These are phyloP conservation scores for Ceratocystis albifundus DNA, from an alignment of 2,329 filamentous ascomycete species.

Conservation along the genomic window DNA sequence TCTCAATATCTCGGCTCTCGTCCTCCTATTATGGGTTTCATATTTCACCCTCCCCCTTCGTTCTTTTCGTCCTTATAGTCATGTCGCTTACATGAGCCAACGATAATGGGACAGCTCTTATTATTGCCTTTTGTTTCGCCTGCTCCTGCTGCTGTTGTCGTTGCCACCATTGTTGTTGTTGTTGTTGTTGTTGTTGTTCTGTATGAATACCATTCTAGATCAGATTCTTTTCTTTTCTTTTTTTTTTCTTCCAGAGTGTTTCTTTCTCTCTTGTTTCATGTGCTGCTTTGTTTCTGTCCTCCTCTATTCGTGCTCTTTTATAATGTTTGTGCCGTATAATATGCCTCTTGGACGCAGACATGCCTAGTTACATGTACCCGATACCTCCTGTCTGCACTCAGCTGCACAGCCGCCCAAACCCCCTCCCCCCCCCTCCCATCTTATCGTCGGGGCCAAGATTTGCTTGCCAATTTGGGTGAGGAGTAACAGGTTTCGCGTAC, in stretches of 20 bases:
- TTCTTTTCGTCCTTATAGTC: slow-evolving; percentile 8
- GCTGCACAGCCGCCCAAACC: too few relatives aligned
- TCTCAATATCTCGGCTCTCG: neutral
- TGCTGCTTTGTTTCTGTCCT: too few relatives aligned
- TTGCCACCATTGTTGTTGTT: neutral
- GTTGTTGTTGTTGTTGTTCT: slow-evolving; percentile 11
- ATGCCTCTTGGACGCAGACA: neutral
- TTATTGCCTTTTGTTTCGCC: neutral
- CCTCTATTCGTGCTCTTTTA: neutral
- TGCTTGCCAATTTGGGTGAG: too few relatives aligned
- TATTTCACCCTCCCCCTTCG: neutral
- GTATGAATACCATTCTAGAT: slow-evolving; percentile 14
- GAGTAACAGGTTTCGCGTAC: too few relatives aligned
- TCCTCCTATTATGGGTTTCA: neutral
- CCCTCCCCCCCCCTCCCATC: too few relatives aligned
- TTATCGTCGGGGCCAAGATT: too few relatives aligned
- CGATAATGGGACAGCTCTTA: slow-evolving; percentile 10
- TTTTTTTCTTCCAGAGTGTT: neutral
- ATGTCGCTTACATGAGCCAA: slow-evolving; percentile 19
- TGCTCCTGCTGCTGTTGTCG: too few relatives aligned
- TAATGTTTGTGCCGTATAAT: neutral
- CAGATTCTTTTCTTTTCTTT: neutral
- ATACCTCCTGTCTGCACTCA: too few relatives aligned
- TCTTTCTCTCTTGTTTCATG: too few relatives aligned
- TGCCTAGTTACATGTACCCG: too few relatives aligned